A percentile compares a stretch with the other conserved stretches of the same genome.
Conservation (phyloP, 805 yeast genomes). For the Myxozyma monticola region DNA sequence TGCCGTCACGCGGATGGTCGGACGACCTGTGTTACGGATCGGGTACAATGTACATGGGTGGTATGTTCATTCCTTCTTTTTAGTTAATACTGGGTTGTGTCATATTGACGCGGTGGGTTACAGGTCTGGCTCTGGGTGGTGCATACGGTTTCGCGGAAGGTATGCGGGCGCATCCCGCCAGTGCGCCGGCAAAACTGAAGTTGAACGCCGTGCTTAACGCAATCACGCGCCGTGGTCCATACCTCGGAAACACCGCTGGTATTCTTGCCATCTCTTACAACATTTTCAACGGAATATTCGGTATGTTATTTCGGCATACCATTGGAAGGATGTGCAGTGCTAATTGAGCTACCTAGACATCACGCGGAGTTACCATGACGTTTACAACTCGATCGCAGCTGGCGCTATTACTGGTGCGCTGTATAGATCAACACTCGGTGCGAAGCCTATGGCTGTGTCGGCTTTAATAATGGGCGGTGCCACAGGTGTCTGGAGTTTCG, state of each 20-base stretch:
- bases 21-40: conserved; percentile 98
- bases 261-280: conserved; percentile 88
- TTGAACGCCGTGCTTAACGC: conserved; percentile 88
- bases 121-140: conserved; percentile 87
- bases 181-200: conserved; percentile 76
- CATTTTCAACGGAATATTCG: conserved; percentile 64
- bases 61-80: conserved; percentile 10
- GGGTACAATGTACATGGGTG: conserved; percentile 82
- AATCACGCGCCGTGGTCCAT: conserved; percentile 94
- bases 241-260: conserved; percentile 92
- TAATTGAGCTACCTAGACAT: conserved; percentile 53
- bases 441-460: conserved; percentile 84
- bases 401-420: conserved; percentile 93
- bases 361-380: conserved; percentile 86
- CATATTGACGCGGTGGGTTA: not conserved
- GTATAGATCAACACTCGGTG: conserved; percentile 81
- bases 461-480: conserved; percentile 48
- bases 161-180: conserved; percentile 68
- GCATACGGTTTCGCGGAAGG: conserved; percentile 87
- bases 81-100: not conserved
- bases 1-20: conserved; percentile 97
- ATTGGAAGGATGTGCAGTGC: not conserved
- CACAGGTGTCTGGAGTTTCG: conserved; percentile 24
- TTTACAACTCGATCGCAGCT: conserved; percentile 75
- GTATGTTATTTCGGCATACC: conserved; percentile 6